These are phyloP conservation scores for Phragmites australis DNA, from an alignment of 176 grass and related monocot species.

Conservation along the genomic window DNA sequence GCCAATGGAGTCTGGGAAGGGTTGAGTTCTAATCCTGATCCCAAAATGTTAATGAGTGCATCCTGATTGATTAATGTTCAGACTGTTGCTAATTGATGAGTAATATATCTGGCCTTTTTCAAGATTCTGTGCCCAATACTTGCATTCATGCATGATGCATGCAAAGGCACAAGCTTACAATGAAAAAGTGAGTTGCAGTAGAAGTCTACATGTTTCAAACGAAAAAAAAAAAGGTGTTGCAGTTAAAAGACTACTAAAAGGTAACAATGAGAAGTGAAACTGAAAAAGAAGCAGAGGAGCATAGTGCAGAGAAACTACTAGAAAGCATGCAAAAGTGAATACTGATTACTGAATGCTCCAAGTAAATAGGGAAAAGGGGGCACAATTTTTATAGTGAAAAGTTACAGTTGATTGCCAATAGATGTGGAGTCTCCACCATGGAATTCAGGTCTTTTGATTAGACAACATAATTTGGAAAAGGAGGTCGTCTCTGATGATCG, in stretches of 20 bases:
- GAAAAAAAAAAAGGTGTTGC: neutral
- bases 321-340: slow-evolving; percentile 39
- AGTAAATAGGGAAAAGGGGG: neutral
- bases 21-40: slow-evolving; percentile 12
- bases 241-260: slow-evolving; percentile 22
- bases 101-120: neutral
- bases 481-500: neutral
- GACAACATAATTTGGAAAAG: neutral
- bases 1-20: slow-evolving; percentile 16
- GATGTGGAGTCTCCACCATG: neutral
- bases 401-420: slow-evolving; percentile 18
- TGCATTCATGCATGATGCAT: neutral
- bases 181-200: neutral
- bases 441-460: slow-evolving; percentile 9
- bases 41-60: slow-evolving; percentile 44
- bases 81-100: slow-evolving; percentile 11
- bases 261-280: slow-evolving; percentile 4
- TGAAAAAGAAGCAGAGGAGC: slow-evolving; percentile 15
- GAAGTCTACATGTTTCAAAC: neutral
- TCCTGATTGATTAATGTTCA: slow-evolving; percentile 45
- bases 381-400: slow-evolving; percentile 29
- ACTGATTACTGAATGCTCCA: neutral
- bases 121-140: slow-evolving; percentile 10
- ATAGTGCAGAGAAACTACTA: slow-evolving; percentile 5
- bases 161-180: neutral